phyloP scores from a whole-genome alignment of 192 early-diverging fungal species.

The Gaertneriomyces semiglobifer region DNA sequence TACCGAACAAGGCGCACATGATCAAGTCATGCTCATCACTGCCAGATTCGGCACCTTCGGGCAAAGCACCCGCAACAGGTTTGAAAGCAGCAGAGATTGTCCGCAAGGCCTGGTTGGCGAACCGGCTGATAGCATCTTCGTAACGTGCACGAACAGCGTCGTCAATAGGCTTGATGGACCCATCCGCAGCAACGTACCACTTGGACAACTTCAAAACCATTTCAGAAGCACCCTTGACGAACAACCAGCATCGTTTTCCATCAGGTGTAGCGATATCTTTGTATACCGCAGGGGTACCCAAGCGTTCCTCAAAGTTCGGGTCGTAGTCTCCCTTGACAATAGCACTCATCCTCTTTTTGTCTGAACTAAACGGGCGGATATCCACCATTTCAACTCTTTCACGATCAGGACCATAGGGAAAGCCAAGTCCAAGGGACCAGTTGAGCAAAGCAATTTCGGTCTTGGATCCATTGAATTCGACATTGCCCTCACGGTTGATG shows the following conservation, averaged over 20 bases:
- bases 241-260: slow-evolving; percentile 59
- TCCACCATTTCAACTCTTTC: slow-evolving; percentile 61
- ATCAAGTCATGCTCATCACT: slow-evolving; percentile 60
- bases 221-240: slow-evolving; percentile 87
- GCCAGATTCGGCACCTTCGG: slow-evolving; percentile 54
- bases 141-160: slow-evolving; percentile 17
- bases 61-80: slow-evolving; percentile 12
- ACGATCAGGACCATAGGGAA: slow-evolving; percentile 63
- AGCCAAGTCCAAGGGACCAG: slow-evolving; percentile 66
- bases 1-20: slow-evolving; percentile 88
- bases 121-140: slow-evolving; percentile 60
- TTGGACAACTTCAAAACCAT: slow-evolving; percentile 61
- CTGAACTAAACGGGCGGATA: slow-evolving; percentile 86
- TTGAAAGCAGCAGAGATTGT: slow-evolving; percentile 83
- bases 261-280: neutral
- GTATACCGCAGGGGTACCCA: neutral
- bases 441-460: slow-evolving; percentile 90
- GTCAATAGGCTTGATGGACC: slow-evolving; percentile 30
- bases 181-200: slow-evolving; percentile 32
- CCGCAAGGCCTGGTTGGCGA: slow-evolving; percentile 77
- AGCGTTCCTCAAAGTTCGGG: slow-evolving; percentile 13
- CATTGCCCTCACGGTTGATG: slow-evolving; percentile 24
- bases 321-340: slow-evolving; percentile 60
- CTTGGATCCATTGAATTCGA: slow-evolving; percentile 78
- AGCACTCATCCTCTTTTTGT: slow-evolving; percentile 90